These are phyloP conservation scores for Pestalotiopsis sp. DNA, from an alignment of 2,329 filamentous ascomycete genomes.

Conservation along the genomic window DNA sequence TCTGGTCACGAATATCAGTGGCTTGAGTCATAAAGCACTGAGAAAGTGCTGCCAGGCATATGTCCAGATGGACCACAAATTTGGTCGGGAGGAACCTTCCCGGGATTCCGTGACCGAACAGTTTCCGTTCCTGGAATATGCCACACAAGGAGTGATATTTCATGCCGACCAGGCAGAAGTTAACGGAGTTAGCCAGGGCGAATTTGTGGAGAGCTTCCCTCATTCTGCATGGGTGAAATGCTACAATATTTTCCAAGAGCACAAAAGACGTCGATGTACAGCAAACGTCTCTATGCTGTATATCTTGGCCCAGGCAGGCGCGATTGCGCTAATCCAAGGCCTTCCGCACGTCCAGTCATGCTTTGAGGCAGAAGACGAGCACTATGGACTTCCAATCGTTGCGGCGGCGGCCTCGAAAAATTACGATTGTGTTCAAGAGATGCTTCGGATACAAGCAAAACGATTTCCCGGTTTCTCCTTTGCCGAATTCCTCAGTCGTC, in stretches of 20 bases:
- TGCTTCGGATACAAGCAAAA: background rate
- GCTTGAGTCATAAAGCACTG: constrained; percentile 42
- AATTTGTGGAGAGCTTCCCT: constrained; percentile 14
- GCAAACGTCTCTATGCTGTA: constrained; percentile 14
- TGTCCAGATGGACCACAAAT: constrained; percentile 3
- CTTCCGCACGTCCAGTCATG: background rate
- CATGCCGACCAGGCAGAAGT: constrained; percentile 18
- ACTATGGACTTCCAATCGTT: background rate
- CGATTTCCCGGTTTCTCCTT: background rate
- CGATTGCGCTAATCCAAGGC: background rate
- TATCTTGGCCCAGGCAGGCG: constrained; percentile 15
- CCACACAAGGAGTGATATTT: constrained; percentile 2
- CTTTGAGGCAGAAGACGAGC: background rate
- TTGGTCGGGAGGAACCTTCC: background rate
- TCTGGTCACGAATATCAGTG: constrained; percentile 31
- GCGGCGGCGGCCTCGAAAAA: background rate
- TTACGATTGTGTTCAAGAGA: background rate
- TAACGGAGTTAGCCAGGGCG: background rate
- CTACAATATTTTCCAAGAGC: constrained; percentile 12
- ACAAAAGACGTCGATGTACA: constrained; percentile 9
- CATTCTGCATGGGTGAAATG: constrained; percentile 11
- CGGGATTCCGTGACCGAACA: background rate
- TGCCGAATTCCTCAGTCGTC: background rate
- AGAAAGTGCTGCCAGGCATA: constrained; percentile 34
- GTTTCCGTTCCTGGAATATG: constrained; percentile 20